Conservation (phyloP, 768 basidiomycete genomes). For the Macrolepiota fuliginosa region DNA sequence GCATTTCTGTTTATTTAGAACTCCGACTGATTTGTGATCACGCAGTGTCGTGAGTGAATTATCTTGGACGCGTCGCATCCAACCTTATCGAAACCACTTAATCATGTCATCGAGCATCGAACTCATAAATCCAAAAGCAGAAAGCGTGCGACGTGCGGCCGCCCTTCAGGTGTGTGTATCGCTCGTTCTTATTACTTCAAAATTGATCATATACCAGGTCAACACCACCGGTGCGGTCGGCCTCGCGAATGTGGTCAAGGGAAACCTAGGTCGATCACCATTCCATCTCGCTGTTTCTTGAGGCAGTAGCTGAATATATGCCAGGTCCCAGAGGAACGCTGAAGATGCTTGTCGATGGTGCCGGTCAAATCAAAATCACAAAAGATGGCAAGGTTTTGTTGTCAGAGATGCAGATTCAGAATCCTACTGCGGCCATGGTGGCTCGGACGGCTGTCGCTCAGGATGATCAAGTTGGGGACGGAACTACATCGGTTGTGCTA, state of each 20-base stretch:
- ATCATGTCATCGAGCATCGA: slow-evolving; percentile 79
- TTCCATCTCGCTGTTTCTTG: not conserved
- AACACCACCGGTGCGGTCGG: slow-evolving; percentile 96
- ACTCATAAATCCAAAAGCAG: slow-evolving; percentile 95
- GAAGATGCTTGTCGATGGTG: slow-evolving; percentile 99
- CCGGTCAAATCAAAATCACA: slow-evolving; percentile 99
- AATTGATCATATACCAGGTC: slow-evolving; percentile 48
- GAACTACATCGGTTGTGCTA: slow-evolving; percentile 95
- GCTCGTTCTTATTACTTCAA: not conserved
- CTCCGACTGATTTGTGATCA: slow-evolving; percentile 12
- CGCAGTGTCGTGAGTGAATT: not conserved
- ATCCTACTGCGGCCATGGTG: slow-evolving; percentile 99
- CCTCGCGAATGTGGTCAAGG: slow-evolving; percentile 94
- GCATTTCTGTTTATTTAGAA: not conserved
- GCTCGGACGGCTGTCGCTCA: slow-evolving; percentile 98
- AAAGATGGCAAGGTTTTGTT: slow-evolving; percentile 98
- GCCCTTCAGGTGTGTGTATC: slow-evolving; percentile 75
- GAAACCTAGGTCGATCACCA: slow-evolving; percentile 77
- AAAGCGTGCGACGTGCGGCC: slow-evolving; percentile 86
- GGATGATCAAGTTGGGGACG: slow-evolving; percentile 99
- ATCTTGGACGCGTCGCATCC: slow-evolving; percentile 7
- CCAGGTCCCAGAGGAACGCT: slow-evolving; percentile 93
- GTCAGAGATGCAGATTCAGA: slow-evolving; percentile 99
- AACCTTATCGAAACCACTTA: slow-evolving; percentile 18
- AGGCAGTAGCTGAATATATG: not conserved